Percentiles rank a stretch among this genome's conserved stretches.
Conservation (phyloP, 257 asterid species). For the Nicotiana noctiflora region DNA sequence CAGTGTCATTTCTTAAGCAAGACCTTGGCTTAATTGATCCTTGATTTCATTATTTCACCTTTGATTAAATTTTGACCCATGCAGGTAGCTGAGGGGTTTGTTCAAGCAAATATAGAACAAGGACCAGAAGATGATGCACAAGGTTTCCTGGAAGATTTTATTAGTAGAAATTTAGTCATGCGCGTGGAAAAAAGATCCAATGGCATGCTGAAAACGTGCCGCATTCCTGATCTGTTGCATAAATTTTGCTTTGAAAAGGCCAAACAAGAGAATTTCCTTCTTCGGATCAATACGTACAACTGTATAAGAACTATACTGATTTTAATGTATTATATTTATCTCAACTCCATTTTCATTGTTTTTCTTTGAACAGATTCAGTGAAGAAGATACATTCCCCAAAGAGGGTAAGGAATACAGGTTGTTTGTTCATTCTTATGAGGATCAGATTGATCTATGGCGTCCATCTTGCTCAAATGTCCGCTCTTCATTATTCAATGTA, state of each 20-base stretch:
- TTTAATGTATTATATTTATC: background rate
- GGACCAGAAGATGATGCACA: background rate
- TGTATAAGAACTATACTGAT: background rate
- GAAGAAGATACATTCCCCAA: background rate
- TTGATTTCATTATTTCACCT: too few relatives aligned
- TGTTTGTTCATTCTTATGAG: background rate
- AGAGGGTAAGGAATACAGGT: background rate
- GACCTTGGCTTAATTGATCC: too few relatives aligned
- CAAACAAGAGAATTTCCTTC: background rate
- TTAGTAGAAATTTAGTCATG: constrained; percentile 1
- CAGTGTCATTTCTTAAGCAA: too few relatives aligned
- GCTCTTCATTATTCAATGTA: background rate
- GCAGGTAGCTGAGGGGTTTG: constrained; percentile 11
- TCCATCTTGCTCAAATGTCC: background rate
- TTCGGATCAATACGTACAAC: background rate
- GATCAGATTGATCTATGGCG: background rate
- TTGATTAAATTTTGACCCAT: too few relatives aligned
- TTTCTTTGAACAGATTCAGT: background rate
- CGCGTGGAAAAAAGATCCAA: background rate
- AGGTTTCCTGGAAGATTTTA: background rate
- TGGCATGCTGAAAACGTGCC: background rate
- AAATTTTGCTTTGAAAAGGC: background rate
- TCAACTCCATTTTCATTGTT: background rate
- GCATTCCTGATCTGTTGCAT: background rate
- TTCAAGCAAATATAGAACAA: background rate